Evolutionary conservation across 2,329 filamentous ascomycete species (phyloP).

Genomic region (Fonsecaea pugnacius): DNA sequence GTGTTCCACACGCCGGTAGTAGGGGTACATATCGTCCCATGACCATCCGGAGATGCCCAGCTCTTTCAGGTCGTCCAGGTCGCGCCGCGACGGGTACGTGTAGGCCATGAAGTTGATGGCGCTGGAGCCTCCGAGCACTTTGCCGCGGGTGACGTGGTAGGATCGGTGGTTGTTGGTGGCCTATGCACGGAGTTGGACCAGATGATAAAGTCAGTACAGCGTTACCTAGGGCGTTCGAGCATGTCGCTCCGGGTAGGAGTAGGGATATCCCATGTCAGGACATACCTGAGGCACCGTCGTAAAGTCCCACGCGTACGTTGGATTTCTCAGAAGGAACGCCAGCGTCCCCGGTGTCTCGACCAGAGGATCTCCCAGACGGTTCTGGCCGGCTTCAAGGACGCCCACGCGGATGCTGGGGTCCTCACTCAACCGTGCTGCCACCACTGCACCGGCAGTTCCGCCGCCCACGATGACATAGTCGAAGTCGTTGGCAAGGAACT

Average conservation of each 20-base stretch:
- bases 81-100: constrained; percentile 34
- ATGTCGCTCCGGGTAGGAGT: no score
- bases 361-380: constrained; percentile 36
- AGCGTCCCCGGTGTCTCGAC: constrained; percentile 35
- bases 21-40: constrained; percentile 39
- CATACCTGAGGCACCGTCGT: constrained; percentile 24
- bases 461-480: constrained; percentile 42
- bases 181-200: no score
- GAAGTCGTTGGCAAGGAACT: constrained; percentile 28
- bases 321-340: constrained; percentile 8
- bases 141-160: constrained; percentile 37
- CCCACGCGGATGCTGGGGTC: constrained; percentile 46
- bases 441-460: constrained; percentile 40
- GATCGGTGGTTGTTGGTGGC: constrained; percentile 12
- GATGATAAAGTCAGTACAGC: no score
- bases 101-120: constrained; percentile 41
- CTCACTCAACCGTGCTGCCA: constrained; percentile 40
- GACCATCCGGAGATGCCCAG: constrained; percentile 36
- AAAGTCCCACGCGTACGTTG: constrained; percentile 31
- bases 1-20: constrained; percentile 37
- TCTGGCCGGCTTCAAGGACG: constrained; percentile 51
- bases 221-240: no score
- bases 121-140: constrained; percentile 41
- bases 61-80: constrained; percentile 41
- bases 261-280: no score